A percentile compares a stretch with the other conserved stretches of the same genome.
Conservation (phyloP, 2,329 filamentous ascomycete genomes). For the Cytospora mali region DNA sequence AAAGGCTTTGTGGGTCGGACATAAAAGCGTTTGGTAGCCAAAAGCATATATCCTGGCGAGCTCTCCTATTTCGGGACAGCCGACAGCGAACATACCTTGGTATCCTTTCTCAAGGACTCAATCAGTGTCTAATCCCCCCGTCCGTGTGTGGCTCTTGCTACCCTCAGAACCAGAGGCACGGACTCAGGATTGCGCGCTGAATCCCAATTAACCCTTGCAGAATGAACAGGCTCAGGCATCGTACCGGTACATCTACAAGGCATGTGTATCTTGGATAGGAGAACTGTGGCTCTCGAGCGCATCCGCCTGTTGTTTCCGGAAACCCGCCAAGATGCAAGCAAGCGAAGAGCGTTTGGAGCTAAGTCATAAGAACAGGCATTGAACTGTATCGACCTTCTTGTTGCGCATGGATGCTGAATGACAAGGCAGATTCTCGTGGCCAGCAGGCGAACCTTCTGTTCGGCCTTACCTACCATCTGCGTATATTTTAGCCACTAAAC, state of each 20-base stretch:
- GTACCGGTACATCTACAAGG: background rate
- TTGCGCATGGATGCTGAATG: background rate
- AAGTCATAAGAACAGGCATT: background rate
- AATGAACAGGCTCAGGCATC: background rate
- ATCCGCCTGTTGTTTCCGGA: background rate
- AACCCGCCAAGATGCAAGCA: background rate
- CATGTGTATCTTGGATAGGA: background rate
- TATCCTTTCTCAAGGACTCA: background rate
- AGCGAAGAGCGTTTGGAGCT: background rate
- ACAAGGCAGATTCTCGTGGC: background rate
- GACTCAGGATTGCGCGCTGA: background rate
- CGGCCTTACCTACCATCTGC: background rate
- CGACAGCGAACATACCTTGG: slow-evolving; percentile 12
- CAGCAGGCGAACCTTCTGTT: background rate
- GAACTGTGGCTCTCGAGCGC: background rate
- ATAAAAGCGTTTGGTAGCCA: slow-evolving; percentile 1
- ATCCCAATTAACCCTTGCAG: background rate
- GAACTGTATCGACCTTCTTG: background rate
- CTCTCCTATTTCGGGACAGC: slow-evolving; percentile 9
- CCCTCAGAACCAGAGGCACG: background rate
- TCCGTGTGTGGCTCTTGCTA: background rate
- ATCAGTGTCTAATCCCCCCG: background rate
- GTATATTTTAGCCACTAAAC: no score
- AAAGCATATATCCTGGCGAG: slow-evolving; percentile 15
- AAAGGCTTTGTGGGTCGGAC: slow-evolving; percentile 13